Evolutionary conservation across 225 moss, liverwort and hornwort genomes (phyloP), one percentile per base, ranked within the genome.

Genomic region (Physcomitrellopsis africana): DNA sequence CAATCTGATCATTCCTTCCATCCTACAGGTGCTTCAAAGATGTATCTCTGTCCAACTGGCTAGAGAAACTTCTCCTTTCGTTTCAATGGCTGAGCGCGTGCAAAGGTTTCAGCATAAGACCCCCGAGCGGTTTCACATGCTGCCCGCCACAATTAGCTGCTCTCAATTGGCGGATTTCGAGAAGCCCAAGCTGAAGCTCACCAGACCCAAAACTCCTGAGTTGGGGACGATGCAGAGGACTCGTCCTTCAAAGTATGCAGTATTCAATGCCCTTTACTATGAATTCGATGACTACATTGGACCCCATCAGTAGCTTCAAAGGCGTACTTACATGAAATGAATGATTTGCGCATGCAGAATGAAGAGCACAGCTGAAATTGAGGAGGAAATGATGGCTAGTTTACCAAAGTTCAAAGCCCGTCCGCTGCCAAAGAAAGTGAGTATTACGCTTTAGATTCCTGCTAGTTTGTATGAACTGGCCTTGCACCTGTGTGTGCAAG

Each of bases 381-480:
- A 97, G 69, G 90, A 81, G 41, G 94, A 97, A 69, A 85, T 94
- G 93, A 84, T 97, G 47, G 73, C 94, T 5, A 94, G 86, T 58
- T 29, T 97, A 65, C 97, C 97, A 0, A 97, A 86, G 75, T 97
- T 97, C 76, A 97, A 89, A 82, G 97, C 97, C 22, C 91, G 94
- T 1, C 94, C 97, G 2, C 84, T 91, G 32, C 94, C 94, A 0
- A 97, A 90, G 68, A 97, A 97, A 94, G 96, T 97, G 11, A 10
- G 12, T 45, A 0, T 2, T 0, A 18, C 15, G 41, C 15, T 19
- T 0, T 37, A 37, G 32, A 37, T 1, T 24, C 24, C 1, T 24
- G 24, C 24, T 24, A 1, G 1, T 24, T 24, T 24, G 24, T 1
- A 24, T 24, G 24, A 1, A 24, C 24, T 24, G 1, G 1, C 24